phyloP scores from a whole-genome alignment of 2,329 filamentous ascomycete genomes.

The Aspergillus jensenii region DNA sequence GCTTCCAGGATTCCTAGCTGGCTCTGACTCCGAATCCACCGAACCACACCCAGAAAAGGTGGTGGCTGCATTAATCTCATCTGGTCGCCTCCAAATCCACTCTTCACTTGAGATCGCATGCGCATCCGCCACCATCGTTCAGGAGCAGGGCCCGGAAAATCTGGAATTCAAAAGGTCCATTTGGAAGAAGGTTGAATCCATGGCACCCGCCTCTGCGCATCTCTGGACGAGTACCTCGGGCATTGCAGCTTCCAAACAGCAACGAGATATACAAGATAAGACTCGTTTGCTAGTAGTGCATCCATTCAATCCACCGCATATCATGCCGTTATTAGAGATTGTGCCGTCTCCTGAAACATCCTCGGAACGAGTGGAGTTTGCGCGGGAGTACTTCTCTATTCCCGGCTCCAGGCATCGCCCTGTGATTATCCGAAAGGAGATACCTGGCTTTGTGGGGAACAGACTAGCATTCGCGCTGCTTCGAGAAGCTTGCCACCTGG shows the following conservation, averaged over 20 bases:
- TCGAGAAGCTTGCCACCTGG: slow-evolving; percentile 56
- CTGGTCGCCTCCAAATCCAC: slow-evolving; percentile 20
- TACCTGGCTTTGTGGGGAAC: slow-evolving; percentile 59
- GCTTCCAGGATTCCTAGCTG: slow-evolving; percentile 11
- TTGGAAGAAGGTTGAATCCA: slow-evolving; percentile 52
- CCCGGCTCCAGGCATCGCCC: slow-evolving; percentile 35
- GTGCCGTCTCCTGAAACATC: slow-evolving; percentile 51
- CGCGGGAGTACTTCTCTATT: slow-evolving; percentile 40
- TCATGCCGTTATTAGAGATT: slow-evolving; percentile 62
- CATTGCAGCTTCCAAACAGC: slow-evolving; percentile 55
- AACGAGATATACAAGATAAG: slow-evolving; percentile 41
- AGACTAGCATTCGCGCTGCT: slow-evolving; percentile 58
- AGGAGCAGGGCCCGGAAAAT: slow-evolving; percentile 61
- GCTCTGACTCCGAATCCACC: not conserved
- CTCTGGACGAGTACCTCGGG: slow-evolving; percentile 61
- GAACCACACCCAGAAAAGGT: not conserved
- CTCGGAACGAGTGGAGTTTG: slow-evolving; percentile 27
- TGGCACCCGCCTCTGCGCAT: slow-evolving; percentile 46
- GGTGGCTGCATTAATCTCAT: slow-evolving; percentile 13
- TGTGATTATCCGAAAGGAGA: slow-evolving; percentile 53
- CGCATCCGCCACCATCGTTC: slow-evolving; percentile 50
- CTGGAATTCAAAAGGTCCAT: slow-evolving; percentile 51
- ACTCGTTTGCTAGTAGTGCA: slow-evolving; percentile 56
- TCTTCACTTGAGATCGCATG: slow-evolving; percentile 17
- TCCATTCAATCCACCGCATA: slow-evolving; percentile 62